Evolutionary conservation across 2,329 filamentous ascomycete genomes (phyloP).

Genomic region (Fusarium chaquense): DNA sequence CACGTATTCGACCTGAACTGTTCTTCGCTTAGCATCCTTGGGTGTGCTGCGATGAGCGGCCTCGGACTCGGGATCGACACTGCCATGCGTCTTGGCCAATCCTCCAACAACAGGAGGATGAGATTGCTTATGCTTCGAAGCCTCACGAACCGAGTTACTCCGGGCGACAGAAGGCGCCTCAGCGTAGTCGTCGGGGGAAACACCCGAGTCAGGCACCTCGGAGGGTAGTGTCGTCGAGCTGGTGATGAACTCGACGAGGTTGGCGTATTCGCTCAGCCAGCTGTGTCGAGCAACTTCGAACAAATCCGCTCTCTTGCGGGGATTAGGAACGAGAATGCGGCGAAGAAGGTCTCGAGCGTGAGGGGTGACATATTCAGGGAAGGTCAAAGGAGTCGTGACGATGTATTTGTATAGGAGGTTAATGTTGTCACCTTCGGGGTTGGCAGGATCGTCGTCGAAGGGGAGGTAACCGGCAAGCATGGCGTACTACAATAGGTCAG

Average conservation of each 20-base stretch:
- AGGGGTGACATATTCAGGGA: constrained; percentile 98
- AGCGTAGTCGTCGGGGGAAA: constrained; percentile 66
- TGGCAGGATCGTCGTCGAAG: constrained; percentile 97
- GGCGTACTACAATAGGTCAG: constrained; percentile 77
- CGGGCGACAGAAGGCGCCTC: constrained; percentile 77
- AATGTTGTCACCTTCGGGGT: constrained; percentile 98
- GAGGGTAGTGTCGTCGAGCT: constrained; percentile 90
- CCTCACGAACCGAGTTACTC: constrained; percentile 92
- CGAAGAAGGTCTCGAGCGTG: constrained; percentile 93
- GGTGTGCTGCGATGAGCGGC: constrained; percentile 70
- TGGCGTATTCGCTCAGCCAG: constrained; percentile 97
- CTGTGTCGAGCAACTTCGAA: constrained; percentile 98
- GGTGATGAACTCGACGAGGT: constrained; percentile 96
- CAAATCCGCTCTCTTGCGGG: constrained; percentile 91
- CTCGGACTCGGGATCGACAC: constrained; percentile 75
- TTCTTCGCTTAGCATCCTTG: constrained; percentile 91
- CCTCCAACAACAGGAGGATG: constrained; percentile 68
- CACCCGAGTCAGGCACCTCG: constrained; percentile 85
- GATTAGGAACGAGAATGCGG: constrained; percentile 94
- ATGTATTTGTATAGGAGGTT: constrained; percentile 99
- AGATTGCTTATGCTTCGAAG: constrained; percentile 74
- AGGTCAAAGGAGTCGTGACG: constrained; percentile 94
- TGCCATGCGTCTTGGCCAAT: constrained; percentile 78
- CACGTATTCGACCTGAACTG: constrained; percentile 98
- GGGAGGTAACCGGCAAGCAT: constrained; percentile 98